Evolutionary conservation across 2,329 filamentous ascomycete species (phyloP).

Genomic region (Aaosphaeria pasadenensis): DNA sequence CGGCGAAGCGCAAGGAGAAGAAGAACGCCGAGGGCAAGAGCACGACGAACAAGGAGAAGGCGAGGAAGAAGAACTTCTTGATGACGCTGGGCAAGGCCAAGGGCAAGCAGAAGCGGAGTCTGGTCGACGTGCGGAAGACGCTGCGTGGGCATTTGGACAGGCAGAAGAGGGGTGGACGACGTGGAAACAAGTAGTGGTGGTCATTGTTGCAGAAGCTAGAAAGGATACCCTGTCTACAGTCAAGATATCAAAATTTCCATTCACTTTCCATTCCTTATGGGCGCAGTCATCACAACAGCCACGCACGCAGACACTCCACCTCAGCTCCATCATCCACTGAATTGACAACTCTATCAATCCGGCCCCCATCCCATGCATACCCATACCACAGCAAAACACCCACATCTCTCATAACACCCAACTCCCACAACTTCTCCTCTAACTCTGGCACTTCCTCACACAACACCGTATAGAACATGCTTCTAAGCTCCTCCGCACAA

Average conservation of each 20-base stretch:
- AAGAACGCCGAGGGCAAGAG: constrained; percentile 90
- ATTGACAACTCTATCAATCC: constrained; percentile 57
- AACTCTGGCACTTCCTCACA: constrained; percentile 36
- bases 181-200: constrained; percentile 58
- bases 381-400: constrained; percentile 63
- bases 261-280: neutral
- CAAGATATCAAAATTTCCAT: too few species aligned
- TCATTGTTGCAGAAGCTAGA: neutral
- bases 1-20: constrained; percentile 80
- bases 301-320: constrained; percentile 50
- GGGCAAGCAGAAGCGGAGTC: constrained; percentile 89
- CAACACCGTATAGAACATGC: constrained; percentile 51
- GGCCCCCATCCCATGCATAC: constrained; percentile 61
- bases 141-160: constrained; percentile 78
- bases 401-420: constrained; percentile 45
- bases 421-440: constrained; percentile 9
- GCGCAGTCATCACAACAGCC: constrained; percentile 14
- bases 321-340: constrained; percentile 51
- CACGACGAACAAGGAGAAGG: constrained; percentile 96
- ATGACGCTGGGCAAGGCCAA: constrained; percentile 98
- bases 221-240: too few species aligned
- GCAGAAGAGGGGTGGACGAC: constrained; percentile 78
- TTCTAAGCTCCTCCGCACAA: constrained; percentile 43
- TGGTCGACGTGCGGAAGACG: constrained; percentile 79
- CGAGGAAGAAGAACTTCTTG: constrained; percentile 94